Evolutionary conservation across 2,329 filamentous ascomycete species (phyloP).

Genomic region (Curvularia lunata): DNA sequence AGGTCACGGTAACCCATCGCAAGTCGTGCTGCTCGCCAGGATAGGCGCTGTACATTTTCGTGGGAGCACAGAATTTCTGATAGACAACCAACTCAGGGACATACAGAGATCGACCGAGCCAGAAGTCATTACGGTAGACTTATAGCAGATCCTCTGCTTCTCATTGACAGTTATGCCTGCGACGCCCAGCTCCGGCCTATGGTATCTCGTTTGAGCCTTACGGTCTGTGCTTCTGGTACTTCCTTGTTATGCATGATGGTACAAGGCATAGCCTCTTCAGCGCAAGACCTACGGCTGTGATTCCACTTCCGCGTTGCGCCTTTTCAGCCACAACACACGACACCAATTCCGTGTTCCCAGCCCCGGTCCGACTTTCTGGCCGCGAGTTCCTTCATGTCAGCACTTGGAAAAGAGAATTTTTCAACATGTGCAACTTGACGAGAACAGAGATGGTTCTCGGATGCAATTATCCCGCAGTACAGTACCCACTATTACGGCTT

Average conservation of each 20-base stretch:
- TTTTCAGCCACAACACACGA: neutral
- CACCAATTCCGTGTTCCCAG: neutral
- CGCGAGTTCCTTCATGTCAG: too few species aligned
- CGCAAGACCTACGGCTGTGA: neutral
- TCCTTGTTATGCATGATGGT: neutral
- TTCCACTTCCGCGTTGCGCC: neutral
- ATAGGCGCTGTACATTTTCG: slow-evolving; percentile 31
- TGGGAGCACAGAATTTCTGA: neutral
- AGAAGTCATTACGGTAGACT: neutral
- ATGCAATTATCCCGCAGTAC: neutral
- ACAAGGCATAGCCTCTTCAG: neutral
- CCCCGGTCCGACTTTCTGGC: neutral
- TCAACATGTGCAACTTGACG: neutral
- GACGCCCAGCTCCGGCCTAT: neutral
- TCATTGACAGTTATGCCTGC: neutral
- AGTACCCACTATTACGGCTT: neutral
- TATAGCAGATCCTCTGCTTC: slow-evolving; percentile 1
- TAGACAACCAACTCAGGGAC: neutral
- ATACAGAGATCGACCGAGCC: neutral
- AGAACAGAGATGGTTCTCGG: neutral
- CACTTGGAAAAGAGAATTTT: neutral
- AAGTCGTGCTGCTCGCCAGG: slow-evolving; percentile 29
- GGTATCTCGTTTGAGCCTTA: neutral
- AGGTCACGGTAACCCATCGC: slow-evolving; percentile 29
- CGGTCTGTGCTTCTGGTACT: neutral